Evolutionary conservation across 768 basidiomycete species (phyloP), one percentile per base, ranked within the genome.

Genomic region (Podaxis pistillaris): DNA sequence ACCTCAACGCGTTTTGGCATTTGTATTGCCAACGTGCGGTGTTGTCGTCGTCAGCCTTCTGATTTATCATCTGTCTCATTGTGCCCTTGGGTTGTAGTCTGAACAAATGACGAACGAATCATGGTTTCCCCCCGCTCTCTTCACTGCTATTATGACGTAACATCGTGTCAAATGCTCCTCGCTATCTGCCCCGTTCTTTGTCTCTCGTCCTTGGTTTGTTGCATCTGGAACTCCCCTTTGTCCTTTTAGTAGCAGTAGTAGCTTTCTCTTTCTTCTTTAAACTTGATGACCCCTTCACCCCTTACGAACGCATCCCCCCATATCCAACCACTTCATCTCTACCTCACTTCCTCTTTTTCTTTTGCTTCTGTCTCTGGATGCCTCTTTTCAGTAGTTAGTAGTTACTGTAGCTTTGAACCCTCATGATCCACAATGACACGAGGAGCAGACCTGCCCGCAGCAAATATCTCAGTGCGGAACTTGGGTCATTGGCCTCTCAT

Each of bases 211-310:
- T 63, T 65, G 67, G 72, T 81, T 77, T 79, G 77, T 79, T 80
- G 79, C 80, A 81, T 79, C 72, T 73, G 80, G 81, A 81, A 74
- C 71, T 75, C 72, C 74, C 74, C 68, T 69, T 38, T 55, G 50
- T 47, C 59, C 55, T 55, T 59, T 59, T 62, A 65, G 75, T 78
- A 75, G 76, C 68, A 76, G 74, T 72, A 58, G 65, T 71, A 69
- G 63, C 65, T 64, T 50, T 46, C 53, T 1, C 8, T 33, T 33
- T 33, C 65, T 62, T 66, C 38, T 50, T 26, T 57, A 28, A 44
- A 17, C 40, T 33, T 33, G 33, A 41, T 38, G 36, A 60, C 63
- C 33, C 46, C 46, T 56, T 63, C 58, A 61, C 52, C 47, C n/a
- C 33, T 53, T 28, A 36, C 30, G 33, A 41, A 46, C 44, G 44